phyloP scores from a whole-genome alignment of 345 rosid species.

The Rhodamnia rubescens region DNA sequence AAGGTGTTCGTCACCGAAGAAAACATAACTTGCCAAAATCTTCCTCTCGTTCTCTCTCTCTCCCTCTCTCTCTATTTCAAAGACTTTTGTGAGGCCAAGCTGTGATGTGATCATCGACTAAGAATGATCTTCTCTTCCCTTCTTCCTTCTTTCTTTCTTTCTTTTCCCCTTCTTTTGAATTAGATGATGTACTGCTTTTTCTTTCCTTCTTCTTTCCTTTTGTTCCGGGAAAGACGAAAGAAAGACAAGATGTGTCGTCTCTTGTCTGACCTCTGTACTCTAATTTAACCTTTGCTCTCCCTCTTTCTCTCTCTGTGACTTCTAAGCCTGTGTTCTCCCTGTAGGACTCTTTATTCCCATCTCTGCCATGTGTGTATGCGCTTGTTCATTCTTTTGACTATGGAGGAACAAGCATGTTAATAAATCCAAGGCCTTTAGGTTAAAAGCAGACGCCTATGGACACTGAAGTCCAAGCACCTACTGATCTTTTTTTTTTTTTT shows the following conservation, averaged over 20 bases:
- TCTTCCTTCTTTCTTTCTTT: background rate
- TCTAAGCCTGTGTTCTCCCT: background rate
- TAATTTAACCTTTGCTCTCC: background rate
- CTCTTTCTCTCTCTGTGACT: background rate
- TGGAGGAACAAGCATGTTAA: background rate
- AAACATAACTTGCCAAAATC: background rate
- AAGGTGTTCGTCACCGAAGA: background rate
- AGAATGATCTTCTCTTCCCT: background rate
- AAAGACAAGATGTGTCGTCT: constrained; percentile 2
- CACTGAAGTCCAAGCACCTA: constrained; percentile 57
- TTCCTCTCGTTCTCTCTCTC: background rate
- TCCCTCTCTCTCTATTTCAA: background rate
- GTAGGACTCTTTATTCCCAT: background rate
- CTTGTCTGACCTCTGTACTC: background rate
- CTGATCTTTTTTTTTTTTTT: background rate
- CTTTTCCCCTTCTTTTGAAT: background rate
- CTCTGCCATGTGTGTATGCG: background rate
- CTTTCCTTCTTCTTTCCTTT: constrained; percentile 3
- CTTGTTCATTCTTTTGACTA: constrained; percentile 16
- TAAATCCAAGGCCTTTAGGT: constrained; percentile 29
- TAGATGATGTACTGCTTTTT: background rate
- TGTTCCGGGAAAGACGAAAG: constrained; percentile 6
- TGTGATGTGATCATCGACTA: background rate
- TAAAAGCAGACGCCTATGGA: constrained; percentile 22
- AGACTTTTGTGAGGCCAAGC: background rate